Percentiles rank a stretch among this genome's conserved stretches.
These are phyloP conservation scores for Puccinia novopanici DNA, from an alignment of 1,284 basidiomycete species.

Conservation along the genomic window DNA sequence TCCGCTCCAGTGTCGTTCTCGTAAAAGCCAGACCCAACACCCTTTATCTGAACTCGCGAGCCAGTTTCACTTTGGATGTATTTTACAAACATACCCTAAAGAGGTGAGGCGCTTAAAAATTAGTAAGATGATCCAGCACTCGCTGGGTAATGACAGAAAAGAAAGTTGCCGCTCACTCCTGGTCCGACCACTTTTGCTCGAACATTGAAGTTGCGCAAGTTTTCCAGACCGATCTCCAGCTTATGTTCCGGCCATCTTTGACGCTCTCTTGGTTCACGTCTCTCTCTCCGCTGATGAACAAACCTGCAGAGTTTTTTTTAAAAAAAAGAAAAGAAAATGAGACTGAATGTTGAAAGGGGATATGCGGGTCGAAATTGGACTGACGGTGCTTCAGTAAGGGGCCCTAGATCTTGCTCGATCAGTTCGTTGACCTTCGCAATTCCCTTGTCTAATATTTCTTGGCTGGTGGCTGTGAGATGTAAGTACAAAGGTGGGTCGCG, in stretches of 20 bases:
- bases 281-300: constrained; percentile 29
- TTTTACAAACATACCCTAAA: constrained; percentile 91
- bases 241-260: constrained; percentile 97
- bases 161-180: constrained; percentile 65
- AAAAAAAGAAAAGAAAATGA: not conserved
- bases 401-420: constrained; percentile 79
- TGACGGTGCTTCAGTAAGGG: constrained; percentile 78
- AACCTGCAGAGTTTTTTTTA: not conserved
- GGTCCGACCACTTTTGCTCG: constrained; percentile 96
- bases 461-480: constrained; percentile 81
- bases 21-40: constrained; percentile 88
- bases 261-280: constrained; percentile 58
- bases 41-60: constrained; percentile 97
- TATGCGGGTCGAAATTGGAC: not conserved
- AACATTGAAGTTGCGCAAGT: constrained; percentile 93
- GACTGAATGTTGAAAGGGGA: not conserved
- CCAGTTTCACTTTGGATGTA: constrained; percentile 96
- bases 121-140: no score
- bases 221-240: constrained; percentile 80
- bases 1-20: constrained; percentile 91
- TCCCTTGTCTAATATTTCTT: constrained; percentile 77
- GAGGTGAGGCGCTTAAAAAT: no score
- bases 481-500: constrained; percentile 92
- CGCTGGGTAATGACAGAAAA: not conserved
- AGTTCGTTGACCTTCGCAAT: constrained; percentile 82